Conservation (phyloP, 345 rosid genomes). For the Citrus cavaleriei region DNA sequence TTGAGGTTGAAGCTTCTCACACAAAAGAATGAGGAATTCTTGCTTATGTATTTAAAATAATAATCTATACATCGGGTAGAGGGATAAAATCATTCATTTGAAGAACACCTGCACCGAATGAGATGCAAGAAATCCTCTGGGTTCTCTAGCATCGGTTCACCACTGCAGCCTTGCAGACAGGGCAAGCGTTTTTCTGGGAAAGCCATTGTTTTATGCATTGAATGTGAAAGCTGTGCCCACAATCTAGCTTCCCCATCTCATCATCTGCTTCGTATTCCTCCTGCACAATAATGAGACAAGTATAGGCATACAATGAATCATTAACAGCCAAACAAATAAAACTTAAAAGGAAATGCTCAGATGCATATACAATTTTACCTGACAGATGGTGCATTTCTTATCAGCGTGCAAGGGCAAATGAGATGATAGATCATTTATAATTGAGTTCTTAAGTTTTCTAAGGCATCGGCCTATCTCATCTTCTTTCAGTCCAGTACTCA, state of each 20-base stretch:
- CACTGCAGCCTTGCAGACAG: constrained; percentile 72
- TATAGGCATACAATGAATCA: background rate
- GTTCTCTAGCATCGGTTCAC: constrained; percentile 37
- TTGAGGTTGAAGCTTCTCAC: constrained; percentile 21
- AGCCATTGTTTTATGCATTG: constrained; percentile 90
- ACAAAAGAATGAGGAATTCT: constrained; percentile 28
- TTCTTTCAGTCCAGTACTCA: constrained; percentile 76
- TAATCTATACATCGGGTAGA: constrained; percentile 34
- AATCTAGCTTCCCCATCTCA: constrained; percentile 63
- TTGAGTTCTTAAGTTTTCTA: constrained; percentile 46
- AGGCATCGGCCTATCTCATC: constrained; percentile 69
- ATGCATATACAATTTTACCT: constrained; percentile 35
- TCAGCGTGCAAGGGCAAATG: constrained; percentile 30
- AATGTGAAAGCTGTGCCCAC: constrained; percentile 79
- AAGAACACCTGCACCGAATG: background rate
- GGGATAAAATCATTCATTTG: constrained; percentile 6
- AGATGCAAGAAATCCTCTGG: background rate
- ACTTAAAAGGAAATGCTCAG: background rate
- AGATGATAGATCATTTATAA: constrained; percentile 30
- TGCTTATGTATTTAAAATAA: constrained; percentile 22
- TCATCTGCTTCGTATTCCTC: constrained; percentile 73
- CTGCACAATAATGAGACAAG: constrained; percentile 30
- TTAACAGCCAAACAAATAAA: background rate
- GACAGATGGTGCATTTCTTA: constrained; percentile 84
- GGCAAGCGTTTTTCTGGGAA: constrained; percentile 71